Conservation (phyloP, 148 eudicot species). For the Camellia lanceoleosa region DNA sequence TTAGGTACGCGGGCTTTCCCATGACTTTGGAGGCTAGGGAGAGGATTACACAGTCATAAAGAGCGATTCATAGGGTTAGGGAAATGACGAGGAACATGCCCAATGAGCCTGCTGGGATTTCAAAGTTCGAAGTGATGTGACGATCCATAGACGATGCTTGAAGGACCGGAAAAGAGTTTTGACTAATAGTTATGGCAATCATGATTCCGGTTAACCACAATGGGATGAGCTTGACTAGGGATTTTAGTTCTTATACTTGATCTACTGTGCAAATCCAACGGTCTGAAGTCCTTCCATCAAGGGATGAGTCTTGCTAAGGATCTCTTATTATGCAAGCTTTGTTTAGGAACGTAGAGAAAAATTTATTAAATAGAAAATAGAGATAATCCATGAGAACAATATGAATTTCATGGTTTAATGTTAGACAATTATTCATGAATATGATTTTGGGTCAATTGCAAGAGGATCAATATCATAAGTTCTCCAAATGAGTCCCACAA, state of each 20-base stretch:
- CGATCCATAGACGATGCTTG: constrained; percentile 69
- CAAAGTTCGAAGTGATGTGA: constrained; percentile 41
- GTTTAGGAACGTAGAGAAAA: constrained; percentile 43
- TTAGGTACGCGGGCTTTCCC: constrained; percentile 33
- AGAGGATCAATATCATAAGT: too few relatives aligned
- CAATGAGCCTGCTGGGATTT: constrained; percentile 63
- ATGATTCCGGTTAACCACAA: constrained; percentile 61
- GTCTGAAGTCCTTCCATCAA: constrained; percentile 35
- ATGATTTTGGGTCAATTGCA: too few relatives aligned
- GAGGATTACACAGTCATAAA: constrained; percentile 51
- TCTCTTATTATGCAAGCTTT: constrained; percentile 62
- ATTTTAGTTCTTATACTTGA: constrained; percentile 60
- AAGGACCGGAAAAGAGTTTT: constrained; percentile 41
- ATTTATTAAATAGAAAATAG: background rate
- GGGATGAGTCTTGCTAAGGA: constrained; percentile 28
- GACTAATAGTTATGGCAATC: constrained; percentile 29
- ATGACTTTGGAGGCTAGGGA: constrained; percentile 39
- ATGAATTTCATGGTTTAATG: too few relatives aligned
- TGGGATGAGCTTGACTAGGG: constrained; percentile 50
- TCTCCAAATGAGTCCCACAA: constrained; percentile 25
- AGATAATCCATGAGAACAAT: background rate
- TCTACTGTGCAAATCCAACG: constrained; percentile 60
- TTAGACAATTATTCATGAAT: too few relatives aligned
- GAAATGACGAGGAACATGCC: constrained; percentile 33
- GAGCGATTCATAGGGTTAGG: constrained; percentile 39